Percentiles rank a stretch among this genome's conserved stretches.
Evolutionary conservation across 2,329 filamentous ascomycete genomes (phyloP).

Genomic region (Aspergillus unguis): DNA sequence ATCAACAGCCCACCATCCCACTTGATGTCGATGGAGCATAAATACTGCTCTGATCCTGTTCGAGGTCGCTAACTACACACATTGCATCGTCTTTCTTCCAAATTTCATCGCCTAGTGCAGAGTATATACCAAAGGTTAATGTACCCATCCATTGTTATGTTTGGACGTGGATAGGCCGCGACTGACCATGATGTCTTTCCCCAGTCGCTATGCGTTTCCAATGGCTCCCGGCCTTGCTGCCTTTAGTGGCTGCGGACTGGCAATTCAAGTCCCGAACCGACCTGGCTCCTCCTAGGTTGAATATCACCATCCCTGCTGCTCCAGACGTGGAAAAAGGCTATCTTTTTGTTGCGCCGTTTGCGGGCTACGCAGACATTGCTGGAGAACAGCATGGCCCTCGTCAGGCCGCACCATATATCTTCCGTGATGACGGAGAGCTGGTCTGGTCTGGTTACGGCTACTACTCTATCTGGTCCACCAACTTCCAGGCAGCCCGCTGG

Average conservation of each 20-base stretch:
- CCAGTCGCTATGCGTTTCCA: conserved; percentile 5
- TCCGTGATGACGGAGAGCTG: conserved; percentile 53
- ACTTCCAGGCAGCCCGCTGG: conserved; percentile 51
- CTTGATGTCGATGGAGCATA: not conserved
- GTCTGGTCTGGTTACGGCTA: conserved; percentile 57
- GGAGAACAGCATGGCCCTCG: conserved; percentile 36
- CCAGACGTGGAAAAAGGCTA: conserved; percentile 36
- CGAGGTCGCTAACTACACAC: not conserved
- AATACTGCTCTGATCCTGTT: not conserved
- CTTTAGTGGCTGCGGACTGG: conserved; percentile 40
- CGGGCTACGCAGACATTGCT: conserved; percentile 23
- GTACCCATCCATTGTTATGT: conserved; percentile 9
- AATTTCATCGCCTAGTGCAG: conserved; percentile 7
- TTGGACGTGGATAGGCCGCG: not conserved
- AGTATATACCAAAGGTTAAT: conserved; percentile 13
- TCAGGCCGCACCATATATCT: conserved; percentile 56
- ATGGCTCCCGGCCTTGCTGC: conserved; percentile 13
- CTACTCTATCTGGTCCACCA: conserved; percentile 52
- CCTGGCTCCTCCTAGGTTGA: conserved; percentile 43
- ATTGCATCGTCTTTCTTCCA: not conserved
- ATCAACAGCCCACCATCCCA: not conserved
- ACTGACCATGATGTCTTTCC: conserved; percentile 6
- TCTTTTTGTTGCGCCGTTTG: conserved; percentile 39
- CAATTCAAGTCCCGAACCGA: conserved; percentile 49
- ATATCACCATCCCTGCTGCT: conserved; percentile 40